Evolutionary conservation across 306 rosid species (phyloP).

Genomic region (Glycine tomentella): DNA sequence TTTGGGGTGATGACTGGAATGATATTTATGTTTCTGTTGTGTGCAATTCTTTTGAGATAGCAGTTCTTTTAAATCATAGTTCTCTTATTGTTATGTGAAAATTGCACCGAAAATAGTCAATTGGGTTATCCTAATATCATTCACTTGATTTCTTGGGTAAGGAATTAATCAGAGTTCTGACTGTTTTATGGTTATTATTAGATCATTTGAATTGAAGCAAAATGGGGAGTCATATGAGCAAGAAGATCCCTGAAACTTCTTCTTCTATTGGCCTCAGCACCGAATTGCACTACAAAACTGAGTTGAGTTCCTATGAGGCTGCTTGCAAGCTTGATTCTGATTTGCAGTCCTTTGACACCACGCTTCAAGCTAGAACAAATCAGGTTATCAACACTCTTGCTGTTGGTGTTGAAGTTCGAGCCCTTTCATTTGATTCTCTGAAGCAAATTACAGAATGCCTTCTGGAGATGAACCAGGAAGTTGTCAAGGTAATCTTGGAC

Average conservation of each 20-base stretch:
- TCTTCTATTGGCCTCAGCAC: constrained; percentile 53
- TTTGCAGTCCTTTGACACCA: constrained; percentile 74
- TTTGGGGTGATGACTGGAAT: constrained; percentile 9
- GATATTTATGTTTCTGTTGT: constrained; percentile 29
- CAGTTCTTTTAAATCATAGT: neutral
- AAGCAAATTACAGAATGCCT: constrained; percentile 86
- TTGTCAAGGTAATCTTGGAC: constrained; percentile 83
- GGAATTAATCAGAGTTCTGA: constrained; percentile 33
- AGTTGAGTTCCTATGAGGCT: constrained; percentile 78
- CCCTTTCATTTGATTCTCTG: constrained; percentile 83
- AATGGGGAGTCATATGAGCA: constrained; percentile 91
- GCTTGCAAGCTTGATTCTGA: constrained; percentile 83
- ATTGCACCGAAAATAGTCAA: constrained; percentile 11
- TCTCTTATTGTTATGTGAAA: constrained; percentile 9
- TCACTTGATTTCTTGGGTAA: neutral
- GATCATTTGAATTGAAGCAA: constrained; percentile 47
- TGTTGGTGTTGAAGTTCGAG: constrained; percentile 82
- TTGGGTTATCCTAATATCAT: neutral
- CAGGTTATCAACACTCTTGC: constrained; percentile 83
- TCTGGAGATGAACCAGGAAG: constrained; percentile 94
- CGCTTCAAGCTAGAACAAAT: constrained; percentile 76
- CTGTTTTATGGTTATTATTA: constrained; percentile 36
- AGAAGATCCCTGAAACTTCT: constrained; percentile 60
- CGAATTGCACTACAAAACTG: constrained; percentile 64
- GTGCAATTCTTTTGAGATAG: constrained; percentile 8